These are phyloP conservation scores for Cucurbita pepo DNA, from an alignment of 306 rosid genomes.

Conservation along the genomic window DNA sequence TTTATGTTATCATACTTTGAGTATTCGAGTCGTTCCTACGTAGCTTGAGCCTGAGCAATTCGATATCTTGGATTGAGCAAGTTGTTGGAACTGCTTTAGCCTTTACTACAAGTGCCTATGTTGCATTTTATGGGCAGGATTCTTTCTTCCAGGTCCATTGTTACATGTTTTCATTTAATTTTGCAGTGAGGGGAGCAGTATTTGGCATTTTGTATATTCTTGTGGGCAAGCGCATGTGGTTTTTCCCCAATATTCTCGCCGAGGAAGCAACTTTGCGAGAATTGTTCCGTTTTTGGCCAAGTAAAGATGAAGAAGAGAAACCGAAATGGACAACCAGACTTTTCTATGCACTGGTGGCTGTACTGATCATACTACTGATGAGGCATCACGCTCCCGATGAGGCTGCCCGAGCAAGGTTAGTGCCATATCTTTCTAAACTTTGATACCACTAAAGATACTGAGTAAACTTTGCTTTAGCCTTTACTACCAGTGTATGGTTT, in stretches of 20 bases:
- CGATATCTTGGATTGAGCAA: background rate
- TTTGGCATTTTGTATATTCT: constrained; percentile 57
- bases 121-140: background rate
- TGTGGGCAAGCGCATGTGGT: constrained; percentile 82
- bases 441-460: background rate
- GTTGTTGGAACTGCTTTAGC: background rate
- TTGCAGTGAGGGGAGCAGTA: constrained; percentile 68
- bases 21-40: background rate
- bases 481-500: no score
- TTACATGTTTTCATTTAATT: background rate
- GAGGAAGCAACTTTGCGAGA: constrained; percentile 95
- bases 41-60: background rate
- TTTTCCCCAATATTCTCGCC: constrained; percentile 88
- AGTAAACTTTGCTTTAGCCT: no score
- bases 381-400: constrained; percentile 99
- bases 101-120: background rate
- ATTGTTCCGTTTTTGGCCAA: constrained; percentile 83
- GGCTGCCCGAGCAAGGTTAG: constrained; percentile 97
- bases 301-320: constrained; percentile 89
- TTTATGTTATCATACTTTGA: background rate
- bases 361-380: constrained; percentile 60
- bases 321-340: constrained; percentile 92
- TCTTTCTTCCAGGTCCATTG: background rate
- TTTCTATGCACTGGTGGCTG: constrained; percentile 67
- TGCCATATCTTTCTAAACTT: background rate